Evolutionary conservation across 305 asterid genomes (phyloP), one percentile per base, ranked within the genome.

Genomic region (Petunia hybrid): DNA sequence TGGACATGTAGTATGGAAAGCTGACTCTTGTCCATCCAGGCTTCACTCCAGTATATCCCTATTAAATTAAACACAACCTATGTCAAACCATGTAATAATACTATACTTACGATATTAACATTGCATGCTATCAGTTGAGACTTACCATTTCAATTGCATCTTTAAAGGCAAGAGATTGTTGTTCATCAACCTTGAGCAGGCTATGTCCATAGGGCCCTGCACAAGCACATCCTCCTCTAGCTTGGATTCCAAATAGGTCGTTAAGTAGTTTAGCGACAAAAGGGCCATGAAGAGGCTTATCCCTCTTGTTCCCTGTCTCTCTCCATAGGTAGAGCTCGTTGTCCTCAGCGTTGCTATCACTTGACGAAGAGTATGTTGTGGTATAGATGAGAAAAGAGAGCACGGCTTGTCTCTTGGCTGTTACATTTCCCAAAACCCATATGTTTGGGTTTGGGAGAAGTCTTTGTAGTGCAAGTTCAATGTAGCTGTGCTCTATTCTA

Each of bases 11-110:
- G 85, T 89, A 92, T 6, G 97, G 89, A 66, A 92, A 89, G 86
- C 97, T 89, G 59, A 92, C 86, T 69, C 97, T 87, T 57, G 97
- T 89, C 97, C 97, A 92, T 65, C 97, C 97, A 0, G 91, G 94
- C 87, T 91, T 92, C 14, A 87, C 80, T 64, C 97, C 97, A 3
- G 7, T 69, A 48, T 89, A 91, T n/a, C 95, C 92, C 93, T 90
- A 85, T 61, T 14, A 31, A 66, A n/a, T 1, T 1, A 22, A 22
- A 22, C 31, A 22, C 60, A 55, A 55, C 8, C 13, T 55, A 9
- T 55, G 14, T 55, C 13, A 2, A 7, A 14, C 8, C 14, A 55
- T 55, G 14, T 55, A 55, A 14, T 55, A 7, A 2, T 9, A 55
- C 4, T 55, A 3, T 14, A 55, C 31, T 22, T 22, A 22, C 31